phyloP scores from a whole-genome alignment of 2,329 filamentous ascomycete genomes.

The Pseudonectria buxi region DNA sequence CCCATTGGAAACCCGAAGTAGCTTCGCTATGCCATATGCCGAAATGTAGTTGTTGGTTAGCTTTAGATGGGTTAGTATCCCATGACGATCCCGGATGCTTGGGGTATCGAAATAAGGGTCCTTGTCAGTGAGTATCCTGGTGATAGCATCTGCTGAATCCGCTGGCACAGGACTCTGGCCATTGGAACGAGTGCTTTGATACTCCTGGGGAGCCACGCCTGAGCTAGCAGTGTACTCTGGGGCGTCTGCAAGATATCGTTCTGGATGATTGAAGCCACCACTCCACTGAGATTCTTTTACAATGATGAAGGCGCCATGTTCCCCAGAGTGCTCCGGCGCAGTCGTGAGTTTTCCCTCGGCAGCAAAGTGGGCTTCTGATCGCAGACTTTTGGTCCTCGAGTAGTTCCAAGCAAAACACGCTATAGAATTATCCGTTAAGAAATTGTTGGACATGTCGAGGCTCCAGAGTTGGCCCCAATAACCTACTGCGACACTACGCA shows the following conservation, averaged over 20 bases:
- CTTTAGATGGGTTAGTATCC: slow-evolving; percentile 45
- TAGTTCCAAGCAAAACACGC: slow-evolving; percentile 23
- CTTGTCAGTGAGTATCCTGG: slow-evolving; percentile 17
- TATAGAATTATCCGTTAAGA: slow-evolving; percentile 40
- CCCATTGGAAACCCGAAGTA: slow-evolving; percentile 38
- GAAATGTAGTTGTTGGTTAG: slow-evolving; percentile 46
- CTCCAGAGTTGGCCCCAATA: slow-evolving; percentile 46
- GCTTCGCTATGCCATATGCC: slow-evolving; percentile 31
- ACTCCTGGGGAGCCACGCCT: slow-evolving; percentile 12
- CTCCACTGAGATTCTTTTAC: slow-evolving; percentile 44
- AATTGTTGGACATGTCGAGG: slow-evolving; percentile 47
- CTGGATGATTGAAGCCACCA: slow-evolving; percentile 35
- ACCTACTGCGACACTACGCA: slow-evolving; percentile 25
- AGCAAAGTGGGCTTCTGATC: slow-evolving; percentile 31
- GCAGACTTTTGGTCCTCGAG: slow-evolving; percentile 27
- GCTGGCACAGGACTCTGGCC: slow-evolving; percentile 14
- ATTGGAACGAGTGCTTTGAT: slow-evolving; percentile 27
- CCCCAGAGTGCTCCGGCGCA: slow-evolving; percentile 21
- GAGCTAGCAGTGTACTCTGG: slow-evolving; percentile 27
- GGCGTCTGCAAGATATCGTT: slow-evolving; percentile 42
- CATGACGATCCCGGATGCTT: slow-evolving; percentile 14
- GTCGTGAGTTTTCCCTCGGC: slow-evolving; percentile 39
- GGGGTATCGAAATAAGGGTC: slow-evolving; percentile 13
- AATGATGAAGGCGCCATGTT: slow-evolving; percentile 36
- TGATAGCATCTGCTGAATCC: slow-evolving; percentile 24